phyloP scores from a whole-genome alignment of 768 basidiomycete species.

The Ramaria rubella region DNA sequence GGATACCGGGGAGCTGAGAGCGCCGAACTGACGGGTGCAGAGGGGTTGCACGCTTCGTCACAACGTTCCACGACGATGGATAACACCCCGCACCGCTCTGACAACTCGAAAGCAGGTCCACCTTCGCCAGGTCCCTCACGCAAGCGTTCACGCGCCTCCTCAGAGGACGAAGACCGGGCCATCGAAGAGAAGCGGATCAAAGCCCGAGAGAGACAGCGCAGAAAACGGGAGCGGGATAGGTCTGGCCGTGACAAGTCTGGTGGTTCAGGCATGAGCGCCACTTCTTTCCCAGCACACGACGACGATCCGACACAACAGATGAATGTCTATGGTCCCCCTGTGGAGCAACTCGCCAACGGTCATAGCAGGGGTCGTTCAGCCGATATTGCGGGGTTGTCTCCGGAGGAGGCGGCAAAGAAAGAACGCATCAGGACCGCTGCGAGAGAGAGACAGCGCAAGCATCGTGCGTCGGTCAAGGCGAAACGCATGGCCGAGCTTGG shows the following conservation, averaged over 20 bases:
- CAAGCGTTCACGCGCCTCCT: constrained; percentile 7
- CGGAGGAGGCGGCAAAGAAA: constrained; percentile 59
- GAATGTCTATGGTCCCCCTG: constrained; percentile 5
- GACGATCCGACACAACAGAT: background rate
- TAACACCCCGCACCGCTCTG: background rate
- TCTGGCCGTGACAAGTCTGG: constrained; percentile 17
- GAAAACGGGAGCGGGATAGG: constrained; percentile 71
- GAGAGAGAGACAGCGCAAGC: constrained; percentile 76
- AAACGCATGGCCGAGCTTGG: constrained; percentile 79
- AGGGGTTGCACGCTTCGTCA: constrained; percentile 13
- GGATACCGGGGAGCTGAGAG: background rate
- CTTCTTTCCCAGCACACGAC: constrained; percentile 1
- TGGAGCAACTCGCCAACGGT: constrained; percentile 4
- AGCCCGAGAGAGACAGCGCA: constrained; percentile 76
- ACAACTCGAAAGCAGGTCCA: background rate
- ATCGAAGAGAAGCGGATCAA: constrained; percentile 65
- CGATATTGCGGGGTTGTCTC: constrained; percentile 24
- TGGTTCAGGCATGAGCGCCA: background rate
- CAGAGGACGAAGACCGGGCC: constrained; percentile 5
- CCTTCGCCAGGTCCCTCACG: background rate
- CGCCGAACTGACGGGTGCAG: background rate
- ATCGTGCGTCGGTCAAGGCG: constrained; percentile 71
- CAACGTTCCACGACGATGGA: constrained; percentile 11
- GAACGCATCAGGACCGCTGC: constrained; percentile 73
- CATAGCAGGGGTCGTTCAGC: background rate